Evolutionary conservation across 2,329 filamentous ascomycete species (phyloP), one percentile per base, ranked within the genome.

Genomic region (Tolypocladium pustulatum): DNA sequence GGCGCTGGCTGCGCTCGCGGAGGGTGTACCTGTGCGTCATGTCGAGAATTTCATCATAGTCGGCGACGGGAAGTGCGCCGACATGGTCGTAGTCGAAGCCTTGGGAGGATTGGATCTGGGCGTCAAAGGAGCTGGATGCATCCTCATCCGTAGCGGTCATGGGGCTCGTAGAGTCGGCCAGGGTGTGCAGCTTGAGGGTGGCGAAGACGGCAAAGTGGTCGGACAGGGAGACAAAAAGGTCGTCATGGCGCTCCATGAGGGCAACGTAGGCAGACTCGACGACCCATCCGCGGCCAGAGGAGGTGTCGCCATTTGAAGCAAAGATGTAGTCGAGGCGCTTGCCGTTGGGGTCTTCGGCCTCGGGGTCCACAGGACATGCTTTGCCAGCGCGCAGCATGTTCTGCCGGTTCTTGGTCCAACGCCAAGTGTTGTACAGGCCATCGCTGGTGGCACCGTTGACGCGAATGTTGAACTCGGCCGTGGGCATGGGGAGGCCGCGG

Each of bases 261-360:
- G 88, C 87, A 1, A 99, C 88, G 55, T 84, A 81, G 3, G 83
- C 87, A 9, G 81, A 79, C 60, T 85, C 80, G 60, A 97, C 84
- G 15, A 82, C 76, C 91, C 92, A 97, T 52, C 71, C 67, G 60
- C 59, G 51, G 61, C 62, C 41, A 66, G 69, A 62, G 71, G 67
- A 63, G 54, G 65, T 58, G 63, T 69, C 63, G 15, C 79, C 81
- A 15, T 82, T 81, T 1, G 82, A 84, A 65, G 90, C 87, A 73
- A 99, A 97, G 67, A 99, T 88, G 73, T 99, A 99, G 74, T 99
- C 94, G 54, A 97, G 81, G 27, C 94, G 81, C 71, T 96, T 93
- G n/a, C 89, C 93, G 30, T 78, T 79, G 0, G 84, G 84, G 69
- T 97, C 92, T 4, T 79, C 73, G 0, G 83, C 82, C 54, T 87